A percentile compares a stretch with the other conserved stretches of the same genome.
phyloP scores from a whole-genome alignment of 345 rosid species.

The Eucalyptus pauciflora region DNA sequence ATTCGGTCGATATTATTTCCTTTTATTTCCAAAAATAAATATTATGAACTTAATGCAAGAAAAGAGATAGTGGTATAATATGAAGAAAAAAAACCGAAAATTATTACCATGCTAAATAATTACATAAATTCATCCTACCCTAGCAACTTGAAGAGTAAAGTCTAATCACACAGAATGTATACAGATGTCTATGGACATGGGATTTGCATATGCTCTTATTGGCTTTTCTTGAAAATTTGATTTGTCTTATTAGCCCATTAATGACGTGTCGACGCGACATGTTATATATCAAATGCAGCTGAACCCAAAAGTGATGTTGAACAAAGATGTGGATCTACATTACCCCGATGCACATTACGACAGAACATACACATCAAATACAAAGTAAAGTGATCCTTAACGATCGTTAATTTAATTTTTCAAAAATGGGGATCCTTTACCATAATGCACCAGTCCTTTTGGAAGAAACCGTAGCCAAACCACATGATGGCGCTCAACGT shows the following conservation, averaged over 20 bases:
- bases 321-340: too few species aligned
- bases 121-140: background rate
- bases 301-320: too few species aligned
- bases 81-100: background rate
- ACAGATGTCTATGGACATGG: background rate
- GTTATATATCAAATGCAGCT: too few species aligned
- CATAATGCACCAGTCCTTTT: constrained; percentile 51
- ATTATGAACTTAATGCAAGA: background rate
- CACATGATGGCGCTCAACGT: constrained; percentile 73
- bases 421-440: constrained; percentile 25
- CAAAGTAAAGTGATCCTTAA: background rate
- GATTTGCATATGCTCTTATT: background rate
- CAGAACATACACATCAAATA: background rate
- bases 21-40: too few species aligned
- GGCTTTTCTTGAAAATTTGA: background rate
- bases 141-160: background rate
- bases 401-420: background rate
- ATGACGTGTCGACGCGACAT: too few species aligned
- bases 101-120: background rate
- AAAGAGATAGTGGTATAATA: background rate
- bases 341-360: background rate
- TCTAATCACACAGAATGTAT: background rate
- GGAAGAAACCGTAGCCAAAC: constrained; percentile 67
- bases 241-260: background rate
- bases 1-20: background rate